Base-by-base conservation (phyloP, 768 basidiomycete genomes). In the Auriscalpium orientale region DNA sequence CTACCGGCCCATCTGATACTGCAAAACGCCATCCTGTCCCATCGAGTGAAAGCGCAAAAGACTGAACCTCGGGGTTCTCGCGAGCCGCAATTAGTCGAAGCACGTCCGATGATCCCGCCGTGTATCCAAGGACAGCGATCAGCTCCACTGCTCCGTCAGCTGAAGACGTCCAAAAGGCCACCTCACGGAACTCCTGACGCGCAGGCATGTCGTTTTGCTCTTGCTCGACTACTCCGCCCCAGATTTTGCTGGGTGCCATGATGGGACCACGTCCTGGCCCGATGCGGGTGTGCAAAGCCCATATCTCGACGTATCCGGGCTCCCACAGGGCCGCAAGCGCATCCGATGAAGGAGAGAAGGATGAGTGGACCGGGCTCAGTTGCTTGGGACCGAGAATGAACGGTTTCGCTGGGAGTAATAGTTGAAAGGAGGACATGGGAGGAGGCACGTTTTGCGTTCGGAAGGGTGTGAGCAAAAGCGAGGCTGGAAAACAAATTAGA, bases 361-460 rank as follows among this genome's bases (percentile, higher is more conserved):
- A 73, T 4, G 82, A 71, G 66, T 95, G 84, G 9, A 85, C 28
- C 67, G 0, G 94, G 91, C 0, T 79, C 69, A 28, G 34, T 61
- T 68, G 36, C 12, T 66, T 88, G 79, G 18, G 83, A 68, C 1
- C 89, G 85, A 0, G 75, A 70, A n/a, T 62, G 68, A 51, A 40
- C 46, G 8, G n/a, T 43, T 12, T 51, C 22, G 61, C 47, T 10
- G 58, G 44, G 53, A 70, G 18, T 66, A 71, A 47, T 51, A 82
- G 71, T 43, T 70, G 70, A 61, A 78, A 76, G 1, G 91, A 86
- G 1, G 85, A 89, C 92, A 97, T 95, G 0, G 97, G 97, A n/a
- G 97, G 97, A n/a, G 95, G 97, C 5, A 95, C 80, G 66, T 97
- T 98, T 71, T 95, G 91, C 0, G 83, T 80, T 43, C 94, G 81